These are phyloP conservation scores for Hyphodiscus sp. DNA, from an alignment of 2,329 filamentous ascomycete genomes.

Conservation along the genomic window DNA sequence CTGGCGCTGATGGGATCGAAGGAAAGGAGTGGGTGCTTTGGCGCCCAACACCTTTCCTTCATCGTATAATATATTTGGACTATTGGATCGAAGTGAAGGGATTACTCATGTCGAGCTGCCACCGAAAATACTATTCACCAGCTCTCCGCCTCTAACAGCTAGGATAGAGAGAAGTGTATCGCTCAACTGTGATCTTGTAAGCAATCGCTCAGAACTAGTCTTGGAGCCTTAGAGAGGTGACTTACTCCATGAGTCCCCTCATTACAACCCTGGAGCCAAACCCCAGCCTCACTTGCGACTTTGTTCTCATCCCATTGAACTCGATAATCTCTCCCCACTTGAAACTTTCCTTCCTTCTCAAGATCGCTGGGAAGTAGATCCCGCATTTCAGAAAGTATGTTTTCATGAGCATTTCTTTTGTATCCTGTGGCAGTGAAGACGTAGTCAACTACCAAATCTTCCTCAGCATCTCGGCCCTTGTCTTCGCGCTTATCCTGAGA, in stretches of 20 bases:
- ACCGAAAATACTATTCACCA: conserved; percentile 69
- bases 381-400: conserved; percentile 63
- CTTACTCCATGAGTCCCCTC: conserved; percentile 87
- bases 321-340: conserved; percentile 71
- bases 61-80: background rate
- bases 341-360: conserved; percentile 42
- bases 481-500: conserved; percentile 34
- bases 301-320: conserved; percentile 63
- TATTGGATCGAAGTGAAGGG: background rate
- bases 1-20: too few species aligned
- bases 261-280: conserved; percentile 93
- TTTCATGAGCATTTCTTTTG: conserved; percentile 67
- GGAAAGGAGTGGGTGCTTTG: too few species aligned
- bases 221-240: conserved; percentile 24
- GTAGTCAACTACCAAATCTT: conserved; percentile 61
- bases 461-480: conserved; percentile 10
- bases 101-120: background rate
- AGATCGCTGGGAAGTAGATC: conserved; percentile 53
- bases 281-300: conserved; percentile 63
- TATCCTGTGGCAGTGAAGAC: conserved; percentile 89
- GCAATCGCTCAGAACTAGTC: background rate
- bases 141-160: conserved; percentile 68
- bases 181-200: conserved; percentile 49
- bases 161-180: conserved; percentile 77
- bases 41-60: background rate